These are phyloP conservation scores for Sodiomyces alkalinus DNA, from an alignment of 2,329 filamentous ascomycete genomes.

Conservation along the genomic window DNA sequence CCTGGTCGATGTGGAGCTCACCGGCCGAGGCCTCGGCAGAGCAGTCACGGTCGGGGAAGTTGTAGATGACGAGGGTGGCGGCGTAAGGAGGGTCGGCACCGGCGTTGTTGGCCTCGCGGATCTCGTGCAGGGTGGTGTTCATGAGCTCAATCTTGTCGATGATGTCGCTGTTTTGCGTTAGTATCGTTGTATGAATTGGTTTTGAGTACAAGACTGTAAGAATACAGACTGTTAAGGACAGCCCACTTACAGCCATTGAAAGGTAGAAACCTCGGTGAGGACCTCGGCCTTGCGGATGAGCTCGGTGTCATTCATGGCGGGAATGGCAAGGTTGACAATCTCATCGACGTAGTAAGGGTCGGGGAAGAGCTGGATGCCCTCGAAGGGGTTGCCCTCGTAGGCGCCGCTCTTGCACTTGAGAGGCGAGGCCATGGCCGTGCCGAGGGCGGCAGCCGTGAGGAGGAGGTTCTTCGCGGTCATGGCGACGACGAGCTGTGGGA, in stretches of 20 bases:
- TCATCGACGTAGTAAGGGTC: constrained; percentile 21
- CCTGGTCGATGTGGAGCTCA: constrained; percentile 15
- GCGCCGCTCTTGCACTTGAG: constrained; percentile 5
- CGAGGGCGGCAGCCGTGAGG: constrained; percentile 3
- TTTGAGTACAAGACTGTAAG: too few relatives aligned
- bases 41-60: constrained; percentile 22
- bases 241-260: constrained; percentile 15
- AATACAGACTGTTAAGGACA: too few relatives aligned
- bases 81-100: constrained; percentile 10
- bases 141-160: constrained; percentile 16
- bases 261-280: constrained; percentile 15
- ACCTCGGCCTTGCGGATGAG: constrained; percentile 21
- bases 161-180: constrained; percentile 13
- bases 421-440: constrained; percentile 4
- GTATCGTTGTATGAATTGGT: too few relatives aligned
- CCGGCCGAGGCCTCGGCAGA: constrained; percentile 20
- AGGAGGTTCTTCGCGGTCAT: constrained; percentile 1
- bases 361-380: constrained; percentile 17
- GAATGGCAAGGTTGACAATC: constrained; percentile 30
- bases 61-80: constrained; percentile 19
- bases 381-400: constrained; percentile 21
- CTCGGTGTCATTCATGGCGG: constrained; percentile 30
- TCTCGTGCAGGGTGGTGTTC: constrained; percentile 14
- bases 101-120: constrained; percentile 9
- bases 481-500: neutral